These are phyloP conservation scores for Rhododendron henanense DNA, from an alignment of 148 eudicot genomes.

Conservation along the genomic window DNA sequence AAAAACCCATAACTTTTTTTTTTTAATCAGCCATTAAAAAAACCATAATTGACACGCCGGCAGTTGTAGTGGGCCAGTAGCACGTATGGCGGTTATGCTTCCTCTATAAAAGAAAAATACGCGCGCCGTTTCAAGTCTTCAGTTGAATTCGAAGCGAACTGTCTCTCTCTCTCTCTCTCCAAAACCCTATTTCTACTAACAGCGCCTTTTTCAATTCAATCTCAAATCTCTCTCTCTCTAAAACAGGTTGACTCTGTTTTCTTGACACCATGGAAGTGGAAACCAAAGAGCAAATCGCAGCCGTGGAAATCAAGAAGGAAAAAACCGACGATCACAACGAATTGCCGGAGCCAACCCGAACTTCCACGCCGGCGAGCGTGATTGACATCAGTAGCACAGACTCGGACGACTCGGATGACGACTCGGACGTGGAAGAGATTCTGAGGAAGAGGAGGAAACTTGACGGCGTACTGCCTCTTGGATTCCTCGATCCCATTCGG, in stretches of 20 bases:
- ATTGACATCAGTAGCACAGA: conserved; percentile 2
- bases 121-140: not conserved
- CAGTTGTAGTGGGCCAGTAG: not conserved
- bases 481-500: conserved; percentile 17
- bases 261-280: conserved; percentile 8
- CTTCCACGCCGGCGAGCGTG: not conserved
- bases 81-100: conserved; percentile 1
- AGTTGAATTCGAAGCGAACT: not conserved
- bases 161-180: not conserved
- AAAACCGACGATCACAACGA: not conserved
- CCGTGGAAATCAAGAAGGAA: not conserved
- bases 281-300: conserved; percentile 1
- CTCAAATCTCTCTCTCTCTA: not conserved
- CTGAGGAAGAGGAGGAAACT: conserved; percentile 9
- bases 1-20: too few species aligned
- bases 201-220: not conserved
- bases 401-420: not conserved
- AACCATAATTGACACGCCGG: not conserved
- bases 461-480: conserved; percentile 3
- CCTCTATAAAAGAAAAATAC: not conserved
- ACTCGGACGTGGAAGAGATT: conserved; percentile 2
- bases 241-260: not conserved
- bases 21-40: not conserved
- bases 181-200: not conserved
- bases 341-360: not conserved